phyloP scores from a whole-genome alignment of 441 rosid species.

The Metrosideros polymorpha region DNA sequence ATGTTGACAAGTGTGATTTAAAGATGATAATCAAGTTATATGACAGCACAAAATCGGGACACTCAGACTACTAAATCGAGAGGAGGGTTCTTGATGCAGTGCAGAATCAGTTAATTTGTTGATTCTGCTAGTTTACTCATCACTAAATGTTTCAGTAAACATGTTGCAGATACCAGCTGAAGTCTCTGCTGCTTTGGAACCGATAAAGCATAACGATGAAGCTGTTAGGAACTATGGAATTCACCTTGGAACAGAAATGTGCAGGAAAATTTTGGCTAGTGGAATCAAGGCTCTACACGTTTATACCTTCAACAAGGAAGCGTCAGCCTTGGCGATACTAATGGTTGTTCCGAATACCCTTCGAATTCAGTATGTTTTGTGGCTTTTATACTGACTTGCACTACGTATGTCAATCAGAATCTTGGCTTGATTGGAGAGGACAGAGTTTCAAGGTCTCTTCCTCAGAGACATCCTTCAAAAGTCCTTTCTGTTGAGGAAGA shows the following conservation, averaged over 20 bases:
- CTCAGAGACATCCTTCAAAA: constrained; percentile 88
- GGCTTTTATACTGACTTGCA: neutral
- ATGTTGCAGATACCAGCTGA: constrained; percentile 66
- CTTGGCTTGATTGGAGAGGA: constrained; percentile 91
- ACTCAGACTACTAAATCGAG: neutral
- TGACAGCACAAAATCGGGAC: neutral
- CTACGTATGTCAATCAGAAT: constrained; percentile 42
- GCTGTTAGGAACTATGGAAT: constrained; percentile 88
- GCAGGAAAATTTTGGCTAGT: constrained; percentile 78
- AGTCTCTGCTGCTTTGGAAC: constrained; percentile 76
- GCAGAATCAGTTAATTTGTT: neutral
- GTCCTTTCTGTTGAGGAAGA: constrained; percentile 81
- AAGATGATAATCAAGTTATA: neutral
- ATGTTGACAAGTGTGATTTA: neutral
- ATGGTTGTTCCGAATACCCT: constrained; percentile 33
- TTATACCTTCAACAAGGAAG: constrained; percentile 93
- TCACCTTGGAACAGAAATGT: constrained; percentile 95
- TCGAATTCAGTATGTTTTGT: neutral
- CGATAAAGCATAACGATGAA: constrained; percentile 90
- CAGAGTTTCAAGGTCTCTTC: constrained; percentile 59
- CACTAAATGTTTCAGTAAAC: neutral
- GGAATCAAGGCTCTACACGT: constrained; percentile 79
- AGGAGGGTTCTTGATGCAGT: neutral
- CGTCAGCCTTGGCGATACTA: constrained; percentile 73
- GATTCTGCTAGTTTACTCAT: neutral